phyloP scores from a whole-genome alignment of 768 basidiomycete genomes.

The Lactifluus pinguis region DNA sequence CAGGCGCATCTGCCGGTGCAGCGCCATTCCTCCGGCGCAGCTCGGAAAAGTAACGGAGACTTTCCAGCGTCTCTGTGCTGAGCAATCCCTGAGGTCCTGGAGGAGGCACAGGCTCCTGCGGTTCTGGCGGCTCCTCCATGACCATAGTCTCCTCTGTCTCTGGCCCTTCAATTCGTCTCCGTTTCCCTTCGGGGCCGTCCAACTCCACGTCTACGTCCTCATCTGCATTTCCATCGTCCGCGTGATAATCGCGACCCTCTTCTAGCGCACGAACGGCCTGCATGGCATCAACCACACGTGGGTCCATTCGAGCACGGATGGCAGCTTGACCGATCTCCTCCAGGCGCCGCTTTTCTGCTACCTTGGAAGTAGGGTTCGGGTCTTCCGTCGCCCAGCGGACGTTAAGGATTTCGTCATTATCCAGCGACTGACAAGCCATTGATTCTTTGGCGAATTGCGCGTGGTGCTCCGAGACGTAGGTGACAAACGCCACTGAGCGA shows the following conservation, averaged over 20 bases:
- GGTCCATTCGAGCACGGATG: conserved; percentile 78
- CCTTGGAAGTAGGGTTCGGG: conserved; percentile 88
- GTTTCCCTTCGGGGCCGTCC: conserved; percentile 28
- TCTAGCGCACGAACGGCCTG: conserved; percentile 80
- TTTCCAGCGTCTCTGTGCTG: conserved; percentile 77
- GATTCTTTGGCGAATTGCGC: conserved; percentile 98
- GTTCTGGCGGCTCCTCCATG: not conserved
- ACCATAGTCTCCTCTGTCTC: conserved; percentile 13
- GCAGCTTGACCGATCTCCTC: conserved; percentile 82
- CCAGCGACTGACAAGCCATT: conserved; percentile 97
- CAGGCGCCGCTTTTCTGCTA: conserved; percentile 73
- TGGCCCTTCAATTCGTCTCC: conserved; percentile 28
- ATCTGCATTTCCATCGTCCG: conserved; percentile 17
- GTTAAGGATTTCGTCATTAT: conserved; percentile 95
- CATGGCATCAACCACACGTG: conserved; percentile 83
- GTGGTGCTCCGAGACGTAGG: conserved; percentile 75
- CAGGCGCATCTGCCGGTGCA: conserved; percentile 18
- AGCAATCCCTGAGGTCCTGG: conserved; percentile 49
- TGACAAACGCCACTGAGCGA: conserved; percentile 95
- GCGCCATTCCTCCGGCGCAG: conserved; percentile 61
- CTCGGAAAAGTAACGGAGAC: conserved; percentile 85
- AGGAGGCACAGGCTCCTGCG: not conserved
- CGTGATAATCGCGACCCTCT: conserved; percentile 45
- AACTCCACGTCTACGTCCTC: conserved; percentile 32
- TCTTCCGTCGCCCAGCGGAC: conserved; percentile 99